phyloP scores from a whole-genome alignment of 2,329 filamentous ascomycete genomes.

The Teratosphaeriaceae sp. region DNA sequence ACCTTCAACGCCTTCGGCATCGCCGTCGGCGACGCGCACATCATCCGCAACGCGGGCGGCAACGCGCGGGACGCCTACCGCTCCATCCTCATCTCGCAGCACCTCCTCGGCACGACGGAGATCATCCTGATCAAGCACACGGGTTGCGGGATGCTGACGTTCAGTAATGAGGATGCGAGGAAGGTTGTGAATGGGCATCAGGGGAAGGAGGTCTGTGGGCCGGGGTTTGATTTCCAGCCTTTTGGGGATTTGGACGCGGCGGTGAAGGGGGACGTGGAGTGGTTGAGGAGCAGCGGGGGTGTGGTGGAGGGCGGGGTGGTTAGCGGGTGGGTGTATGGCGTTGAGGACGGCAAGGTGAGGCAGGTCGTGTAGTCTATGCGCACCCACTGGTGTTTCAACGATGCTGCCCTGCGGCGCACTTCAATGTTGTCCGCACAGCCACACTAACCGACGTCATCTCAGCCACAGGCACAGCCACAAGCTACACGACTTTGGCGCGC shows the following conservation, averaged over 20 bases:
- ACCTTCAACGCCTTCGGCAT: constrained; percentile 64
- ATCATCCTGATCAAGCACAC: constrained; percentile 62
- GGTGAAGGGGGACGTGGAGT: constrained; percentile 59
- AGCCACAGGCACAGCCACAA: too few species aligned
- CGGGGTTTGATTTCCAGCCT: constrained; percentile 51
- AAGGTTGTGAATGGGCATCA: constrained; percentile 51
- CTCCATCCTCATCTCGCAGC: constrained; percentile 70
- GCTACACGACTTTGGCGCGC: too few species aligned
- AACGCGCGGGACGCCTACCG: constrained; percentile 61
- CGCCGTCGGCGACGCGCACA: constrained; percentile 67
- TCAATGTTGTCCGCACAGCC: too few species aligned
- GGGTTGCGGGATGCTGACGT: constrained; percentile 57
- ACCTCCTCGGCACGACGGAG: constrained; percentile 69
- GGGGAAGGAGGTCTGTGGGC: constrained; percentile 17
- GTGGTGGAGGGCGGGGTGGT: constrained; percentile 52
- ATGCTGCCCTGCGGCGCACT: neutral
- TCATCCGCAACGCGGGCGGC: constrained; percentile 26
- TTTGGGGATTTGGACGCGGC: constrained; percentile 59
- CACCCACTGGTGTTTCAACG: neutral
- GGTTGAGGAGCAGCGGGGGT: constrained; percentile 53
- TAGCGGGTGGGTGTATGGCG: constrained; percentile 72
- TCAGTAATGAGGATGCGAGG: constrained; percentile 53
- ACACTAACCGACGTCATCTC: too few species aligned
- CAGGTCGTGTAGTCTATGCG: neutral
- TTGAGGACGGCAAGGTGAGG: constrained; percentile 59